phyloP scores from a whole-genome alignment of 352 stramenopile genomes.

The Globisporangium okanoganense region DNA sequence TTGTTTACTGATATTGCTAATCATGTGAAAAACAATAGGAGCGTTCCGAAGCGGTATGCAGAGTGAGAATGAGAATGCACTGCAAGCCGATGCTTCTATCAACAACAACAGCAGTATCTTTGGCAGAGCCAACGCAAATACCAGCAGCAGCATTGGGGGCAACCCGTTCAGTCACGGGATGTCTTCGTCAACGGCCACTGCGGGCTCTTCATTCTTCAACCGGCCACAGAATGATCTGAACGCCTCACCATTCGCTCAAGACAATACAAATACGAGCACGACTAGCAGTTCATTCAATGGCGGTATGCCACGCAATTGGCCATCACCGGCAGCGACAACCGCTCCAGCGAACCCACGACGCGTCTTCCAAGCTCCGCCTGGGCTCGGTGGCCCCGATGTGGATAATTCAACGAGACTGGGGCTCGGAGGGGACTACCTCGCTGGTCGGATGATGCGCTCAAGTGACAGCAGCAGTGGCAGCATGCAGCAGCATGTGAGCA shows the following conservation, averaged over 20 bases:
- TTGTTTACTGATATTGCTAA: neutral
- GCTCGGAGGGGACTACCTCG: slow-evolving; percentile 7
- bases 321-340: slow-evolving; percentile 18
- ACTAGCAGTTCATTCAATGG: slow-evolving; percentile 1
- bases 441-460: neutral
- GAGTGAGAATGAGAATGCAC: slow-evolving; percentile 5
- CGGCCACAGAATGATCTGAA: neutral
- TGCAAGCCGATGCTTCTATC: neutral
- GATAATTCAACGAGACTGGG: slow-evolving; percentile 2
- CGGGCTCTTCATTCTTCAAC: slow-evolving; percentile 6
- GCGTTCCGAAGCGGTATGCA: slow-evolving; percentile 9
- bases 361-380: slow-evolving; percentile 41
- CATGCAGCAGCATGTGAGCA: slow-evolving; percentile 1
- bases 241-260: slow-evolving; percentile 15
- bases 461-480: neutral
- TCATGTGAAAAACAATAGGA: neutral
- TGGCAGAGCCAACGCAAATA: neutral
- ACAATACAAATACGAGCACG: neutral
- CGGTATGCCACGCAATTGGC: slow-evolving; percentile 10
- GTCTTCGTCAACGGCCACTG: neutral
- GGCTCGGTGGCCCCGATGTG: slow-evolving; percentile 25
- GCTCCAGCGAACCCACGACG: slow-evolving; percentile 29
- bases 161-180: slow-evolving; percentile 25
- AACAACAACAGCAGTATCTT: slow-evolving; percentile 8
- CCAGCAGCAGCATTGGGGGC: neutral